These are phyloP conservation scores for Asterophora parasitica DNA, from an alignment of 768 basidiomycete species.

Conservation along the genomic window DNA sequence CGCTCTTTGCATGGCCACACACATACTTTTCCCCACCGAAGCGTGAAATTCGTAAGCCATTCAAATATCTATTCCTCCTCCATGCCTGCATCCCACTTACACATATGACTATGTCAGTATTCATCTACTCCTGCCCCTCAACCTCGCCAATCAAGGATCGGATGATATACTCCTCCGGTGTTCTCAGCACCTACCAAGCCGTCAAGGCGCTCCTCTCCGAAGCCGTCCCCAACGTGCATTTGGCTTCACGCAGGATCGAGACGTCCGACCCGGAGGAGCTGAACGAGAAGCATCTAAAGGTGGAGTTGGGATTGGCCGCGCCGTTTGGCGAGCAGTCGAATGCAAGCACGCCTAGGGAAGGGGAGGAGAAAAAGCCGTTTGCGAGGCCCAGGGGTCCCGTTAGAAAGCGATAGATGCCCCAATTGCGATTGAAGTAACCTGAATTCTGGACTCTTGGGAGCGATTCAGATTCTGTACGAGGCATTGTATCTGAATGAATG, in stretches of 20 bases:
- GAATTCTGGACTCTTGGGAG: too few relatives aligned
- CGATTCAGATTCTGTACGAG: too few relatives aligned
- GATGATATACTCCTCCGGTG: slow-evolving; percentile 85
- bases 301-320: slow-evolving; percentile 42
- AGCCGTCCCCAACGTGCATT: slow-evolving; percentile 31
- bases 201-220: slow-evolving; percentile 49
- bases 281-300: slow-evolving; percentile 53
- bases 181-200: slow-evolving; percentile 48
- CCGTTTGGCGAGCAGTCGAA: neutral
- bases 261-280: slow-evolving; percentile 78
- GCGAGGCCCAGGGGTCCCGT: slow-evolving; percentile 67
- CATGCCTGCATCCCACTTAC: neutral
- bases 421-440: too few relatives aligned
- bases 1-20: slow-evolving; percentile 65
- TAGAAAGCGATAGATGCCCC: slow-evolving; percentile 36
- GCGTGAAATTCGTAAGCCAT: slow-evolving; percentile 55
- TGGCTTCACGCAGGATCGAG: slow-evolving; percentile 67
- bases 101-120: slow-evolving; percentile 41
- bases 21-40: slow-evolving; percentile 30
- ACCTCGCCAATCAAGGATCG: slow-evolving; percentile 76
- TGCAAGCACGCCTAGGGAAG: slow-evolving; percentile 1
- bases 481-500: too few relatives aligned
- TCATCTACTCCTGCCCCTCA: slow-evolving; percentile 90
- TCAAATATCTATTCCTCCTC: neutral
- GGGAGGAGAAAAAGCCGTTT: slow-evolving; percentile 46